A percentile compares a stretch with the other conserved stretches of the same genome.
Evolutionary conservation across 2,329 filamentous ascomycete species (phyloP).

Genomic region (Cladosporium sp.): DNA sequence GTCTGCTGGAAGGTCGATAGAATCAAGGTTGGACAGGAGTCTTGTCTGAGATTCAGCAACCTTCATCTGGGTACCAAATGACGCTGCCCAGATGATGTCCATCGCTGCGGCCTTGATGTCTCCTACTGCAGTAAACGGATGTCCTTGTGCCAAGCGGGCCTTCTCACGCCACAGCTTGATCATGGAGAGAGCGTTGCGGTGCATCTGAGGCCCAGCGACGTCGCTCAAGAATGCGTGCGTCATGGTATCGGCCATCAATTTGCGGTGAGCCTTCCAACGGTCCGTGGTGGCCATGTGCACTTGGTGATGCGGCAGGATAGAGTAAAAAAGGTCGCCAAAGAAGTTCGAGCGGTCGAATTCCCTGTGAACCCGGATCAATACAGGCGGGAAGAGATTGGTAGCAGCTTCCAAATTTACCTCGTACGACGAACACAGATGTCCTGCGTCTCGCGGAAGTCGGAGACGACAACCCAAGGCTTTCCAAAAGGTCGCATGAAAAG

Average conservation of each 20-base stretch:
- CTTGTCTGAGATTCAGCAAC: conserved; percentile 20
- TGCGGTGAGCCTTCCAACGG: conserved; percentile 25
- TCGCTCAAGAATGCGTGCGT: conserved; percentile 25
- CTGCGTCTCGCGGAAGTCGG: conserved; percentile 41
- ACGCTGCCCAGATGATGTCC: conserved; percentile 38
- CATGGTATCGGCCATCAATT: conserved; percentile 29
- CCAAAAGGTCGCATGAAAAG: conserved; percentile 44
- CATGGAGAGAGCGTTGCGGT: conserved; percentile 21
- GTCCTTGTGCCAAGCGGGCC: conserved; percentile 24
- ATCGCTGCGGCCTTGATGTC: conserved; percentile 36
- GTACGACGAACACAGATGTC: conserved; percentile 43
- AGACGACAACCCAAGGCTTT: conserved; percentile 42
- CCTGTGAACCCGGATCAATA: not conserved
- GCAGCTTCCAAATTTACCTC: conserved; percentile 42
- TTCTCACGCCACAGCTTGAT: conserved; percentile 32
- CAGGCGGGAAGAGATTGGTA: not conserved
- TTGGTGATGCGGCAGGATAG: conserved; percentile 23
- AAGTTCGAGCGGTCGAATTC: conserved; percentile 23
- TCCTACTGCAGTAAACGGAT: conserved; percentile 31
- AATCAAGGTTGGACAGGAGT: conserved; percentile 13
- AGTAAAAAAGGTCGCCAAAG: conserved; percentile 27
- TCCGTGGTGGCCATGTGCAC: conserved; percentile 24
- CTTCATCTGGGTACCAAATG: conserved; percentile 35
- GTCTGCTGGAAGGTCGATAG: conserved; percentile 3
- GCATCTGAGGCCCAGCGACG: conserved; percentile 27